Evolutionary conservation across 139 green algal genomes (phyloP).

Genomic region (Astrephomene gubernaculifera): DNA sequence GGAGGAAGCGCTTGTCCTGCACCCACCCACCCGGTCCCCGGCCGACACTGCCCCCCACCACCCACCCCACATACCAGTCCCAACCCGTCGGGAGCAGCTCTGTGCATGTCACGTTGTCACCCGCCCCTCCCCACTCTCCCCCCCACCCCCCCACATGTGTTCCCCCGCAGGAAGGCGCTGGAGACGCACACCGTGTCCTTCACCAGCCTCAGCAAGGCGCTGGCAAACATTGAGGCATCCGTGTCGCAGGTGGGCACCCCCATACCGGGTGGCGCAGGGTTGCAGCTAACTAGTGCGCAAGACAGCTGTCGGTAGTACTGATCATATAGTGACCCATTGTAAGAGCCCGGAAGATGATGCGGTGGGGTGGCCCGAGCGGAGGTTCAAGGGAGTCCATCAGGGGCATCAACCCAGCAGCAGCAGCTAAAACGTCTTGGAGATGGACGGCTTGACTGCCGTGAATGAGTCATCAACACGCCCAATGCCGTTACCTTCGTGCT

Average conservation of each 20-base stretch:
- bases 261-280: background rate
- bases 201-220: slow-evolving; percentile 20
- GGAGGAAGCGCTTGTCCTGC: no score
- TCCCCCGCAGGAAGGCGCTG: slow-evolving; percentile 20
- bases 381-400: no score
- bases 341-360: no score
- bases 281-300: background rate
- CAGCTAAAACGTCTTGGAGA: background rate
- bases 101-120: no score
- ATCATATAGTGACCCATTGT: background rate
- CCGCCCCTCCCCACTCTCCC: no score
- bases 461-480: no score
- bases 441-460: no score
- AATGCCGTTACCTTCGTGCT: no score
- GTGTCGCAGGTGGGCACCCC: slow-evolving; percentile 2
- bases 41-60: no score
- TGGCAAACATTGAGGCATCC: slow-evolving; percentile 2
- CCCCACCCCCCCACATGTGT: background rate
- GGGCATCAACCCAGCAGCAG: background rate
- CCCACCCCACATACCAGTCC: no score
- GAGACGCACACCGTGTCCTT: slow-evolving; percentile 22
- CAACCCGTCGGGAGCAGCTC: background rate
- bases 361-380: no score
- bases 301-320: background rate
- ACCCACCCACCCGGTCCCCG: no score